phyloP scores from a whole-genome alignment of 306 rosid species.

The Macrotyloma uniflorum region DNA sequence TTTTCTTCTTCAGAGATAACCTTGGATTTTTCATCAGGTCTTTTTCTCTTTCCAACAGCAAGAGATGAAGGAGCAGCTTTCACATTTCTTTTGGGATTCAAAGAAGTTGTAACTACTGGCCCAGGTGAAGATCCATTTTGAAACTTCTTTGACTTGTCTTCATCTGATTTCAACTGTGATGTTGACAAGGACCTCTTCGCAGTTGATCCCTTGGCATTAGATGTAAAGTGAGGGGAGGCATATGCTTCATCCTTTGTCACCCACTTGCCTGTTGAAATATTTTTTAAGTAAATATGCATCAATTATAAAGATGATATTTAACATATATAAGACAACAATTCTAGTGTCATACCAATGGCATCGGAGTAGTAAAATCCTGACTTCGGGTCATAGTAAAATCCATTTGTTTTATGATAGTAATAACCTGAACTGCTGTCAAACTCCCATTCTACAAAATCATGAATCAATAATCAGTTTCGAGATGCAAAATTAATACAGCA shows the following conservation, averaged over 20 bases:
- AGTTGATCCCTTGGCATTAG: slow-evolving; percentile 50
- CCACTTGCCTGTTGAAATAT: slow-evolving; percentile 83
- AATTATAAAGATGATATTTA: slow-evolving; percentile 16
- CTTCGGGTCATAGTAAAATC: slow-evolving; percentile 77
- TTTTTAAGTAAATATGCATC: slow-evolving; percentile 39
- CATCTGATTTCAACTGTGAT: slow-evolving; percentile 51
- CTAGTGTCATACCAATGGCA: slow-evolving; percentile 62
- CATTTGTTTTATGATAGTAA: slow-evolving; percentile 80
- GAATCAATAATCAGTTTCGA: slow-evolving; percentile 54
- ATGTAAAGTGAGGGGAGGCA: slow-evolving; percentile 68
- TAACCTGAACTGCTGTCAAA: slow-evolving; percentile 80
- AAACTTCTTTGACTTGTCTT: slow-evolving; percentile 47
- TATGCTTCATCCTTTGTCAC: slow-evolving; percentile 94
- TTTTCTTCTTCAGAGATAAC: slow-evolving; percentile 76
- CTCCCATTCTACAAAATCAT: slow-evolving; percentile 85
- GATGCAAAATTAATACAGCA: slow-evolving; percentile 21
- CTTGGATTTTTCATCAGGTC: slow-evolving; percentile 66
- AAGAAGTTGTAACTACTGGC: slow-evolving; percentile 57
- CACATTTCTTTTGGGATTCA: slow-evolving; percentile 68
- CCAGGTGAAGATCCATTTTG: slow-evolving; percentile 65
- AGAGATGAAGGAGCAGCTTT: slow-evolving; percentile 82
- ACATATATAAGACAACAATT: slow-evolving; percentile 8
- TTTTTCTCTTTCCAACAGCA: slow-evolving; percentile 87
- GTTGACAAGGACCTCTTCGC: slow-evolving; percentile 49
- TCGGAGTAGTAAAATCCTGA: slow-evolving; percentile 93